These are phyloP conservation scores for Lantana camara DNA, from an alignment of 257 asterid genomes.

Conservation along the genomic window DNA sequence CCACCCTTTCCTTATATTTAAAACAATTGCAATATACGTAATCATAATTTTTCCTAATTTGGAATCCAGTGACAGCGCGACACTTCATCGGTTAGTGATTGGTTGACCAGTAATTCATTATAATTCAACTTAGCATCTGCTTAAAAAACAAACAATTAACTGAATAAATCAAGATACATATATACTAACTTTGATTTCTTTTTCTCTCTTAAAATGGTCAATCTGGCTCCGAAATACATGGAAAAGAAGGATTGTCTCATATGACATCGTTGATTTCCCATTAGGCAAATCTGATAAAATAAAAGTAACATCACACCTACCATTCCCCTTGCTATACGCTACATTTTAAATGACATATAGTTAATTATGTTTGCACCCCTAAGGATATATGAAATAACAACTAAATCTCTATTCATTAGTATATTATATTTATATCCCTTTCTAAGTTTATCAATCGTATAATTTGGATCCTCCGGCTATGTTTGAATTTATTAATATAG, in stretches of 20 bases:
- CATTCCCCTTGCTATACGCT: constrained; percentile 29
- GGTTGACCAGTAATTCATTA: too few species aligned
- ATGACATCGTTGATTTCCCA: constrained; percentile 21
- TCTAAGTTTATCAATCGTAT: too few species aligned
- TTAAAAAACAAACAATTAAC: not conserved
- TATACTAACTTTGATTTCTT: not conserved
- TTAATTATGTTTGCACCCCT: constrained; percentile 12
- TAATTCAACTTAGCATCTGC: too few species aligned
- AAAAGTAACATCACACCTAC: constrained; percentile 34
- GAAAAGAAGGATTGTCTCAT: constrained; percentile 1
- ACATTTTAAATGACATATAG: not conserved
- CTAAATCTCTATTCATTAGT: too few species aligned
- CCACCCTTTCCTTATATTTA: too few species aligned
- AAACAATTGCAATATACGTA: too few species aligned
- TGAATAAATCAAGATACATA: not conserved
- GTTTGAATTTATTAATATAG: too few species aligned
- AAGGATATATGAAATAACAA: not conserved
- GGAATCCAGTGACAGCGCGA: too few species aligned
- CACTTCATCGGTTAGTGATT: too few species aligned
- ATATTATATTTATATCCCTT: too few species aligned
- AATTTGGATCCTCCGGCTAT: too few species aligned
- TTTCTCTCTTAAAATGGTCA: not conserved
- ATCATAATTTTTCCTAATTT: too few species aligned
- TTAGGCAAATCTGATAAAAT: not conserved
- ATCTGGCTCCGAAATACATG: constrained; percentile 25